A percentile compares a stretch with the other conserved stretches of the same genome.
These are phyloP conservation scores for Gillenia trifoliata DNA, from an alignment of 306 rosid genomes.

Conservation along the genomic window DNA sequence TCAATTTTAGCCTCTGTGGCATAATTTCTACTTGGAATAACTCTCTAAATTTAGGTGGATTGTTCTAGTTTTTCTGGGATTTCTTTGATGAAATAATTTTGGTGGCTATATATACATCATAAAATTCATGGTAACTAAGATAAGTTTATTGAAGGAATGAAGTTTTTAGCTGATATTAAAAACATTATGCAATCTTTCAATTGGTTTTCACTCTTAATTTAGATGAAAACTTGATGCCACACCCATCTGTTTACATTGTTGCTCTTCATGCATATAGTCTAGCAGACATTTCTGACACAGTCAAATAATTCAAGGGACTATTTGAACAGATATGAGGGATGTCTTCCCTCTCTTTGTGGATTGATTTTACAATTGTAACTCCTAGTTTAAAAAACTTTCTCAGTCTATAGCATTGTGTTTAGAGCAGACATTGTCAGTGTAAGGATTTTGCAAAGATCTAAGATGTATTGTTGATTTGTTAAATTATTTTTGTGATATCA, in stretches of 20 bases:
- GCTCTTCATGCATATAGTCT: not conserved
- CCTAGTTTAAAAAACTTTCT: not conserved
- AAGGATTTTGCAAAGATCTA: not conserved
- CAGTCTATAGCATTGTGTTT: not conserved
- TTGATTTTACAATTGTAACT: not conserved
- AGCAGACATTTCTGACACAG: slow-evolving; percentile 1
- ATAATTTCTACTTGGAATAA: not conserved
- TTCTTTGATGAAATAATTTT: too few relatives aligned
- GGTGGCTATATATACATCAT: not conserved
- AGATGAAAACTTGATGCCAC: not conserved
- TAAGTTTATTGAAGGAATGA: not conserved
- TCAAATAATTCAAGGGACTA: not conserved
- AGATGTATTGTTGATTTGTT: not conserved
- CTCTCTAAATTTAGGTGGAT: too few relatives aligned
- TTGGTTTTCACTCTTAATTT: not conserved
- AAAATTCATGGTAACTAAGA: not conserved
- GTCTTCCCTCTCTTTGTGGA: slow-evolving; percentile 1
- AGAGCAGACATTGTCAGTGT: not conserved
- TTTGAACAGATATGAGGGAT: slow-evolving; percentile 3
- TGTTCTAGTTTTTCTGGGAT: too few relatives aligned
- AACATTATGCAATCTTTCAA: not conserved
- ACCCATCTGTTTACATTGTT: not conserved
- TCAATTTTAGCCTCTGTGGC: not conserved
- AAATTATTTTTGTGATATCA: too few relatives aligned
- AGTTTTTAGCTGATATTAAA: not conserved